Evolutionary conservation across 805 yeast genomes (phyloP), one percentile per base, ranked within the genome.

Genomic region (Hemisphaericaspora nanyangensis): DNA sequence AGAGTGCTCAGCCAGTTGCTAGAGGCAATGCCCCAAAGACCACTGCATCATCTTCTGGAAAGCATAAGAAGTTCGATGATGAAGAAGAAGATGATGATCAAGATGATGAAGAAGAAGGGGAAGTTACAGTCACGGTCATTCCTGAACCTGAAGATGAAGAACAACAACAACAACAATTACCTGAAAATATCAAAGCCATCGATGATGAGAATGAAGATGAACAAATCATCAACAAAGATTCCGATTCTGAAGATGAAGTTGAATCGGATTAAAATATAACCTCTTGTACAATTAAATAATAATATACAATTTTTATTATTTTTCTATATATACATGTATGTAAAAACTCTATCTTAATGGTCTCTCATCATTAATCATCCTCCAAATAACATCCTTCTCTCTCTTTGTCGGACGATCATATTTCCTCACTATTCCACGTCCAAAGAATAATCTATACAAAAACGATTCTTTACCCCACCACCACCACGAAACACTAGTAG

Each of bases 1-100:
- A 61, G 38, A 82, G 75, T 42, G 70, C 75, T 7, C 66, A 76
- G 49, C 82, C 85, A 3, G 75, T 79, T 3, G 74, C 66, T 35
- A 60, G 70, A 45, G 34, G 10, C 36, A 70, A 68, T 39, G 55
- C 61, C 32, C 55, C 60, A 26, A 35, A 53, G 3, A 54, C 56
- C 6, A 60, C 64, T 39, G 41, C 47, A 5, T 32, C 15, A 26
- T 29, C 43, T 13, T 25, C 31, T 13, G 27, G 40, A 15, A 54
- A 53, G 43, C 79, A 76, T 51, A 75, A 68, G 52, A 73, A 65
- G 35, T 76, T 76, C 47, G 77, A 73, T 48, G 26, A 22, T 5
- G 26, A 22, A 8, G 26, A 22, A 22, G n/a, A n/a, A n/a, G n/a
- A n/a, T n/a, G n/a, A n/a, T n/a, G n/a, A n/a, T n/a, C n/a, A n/a